Evolutionary conservation across 129 eudicot species (phyloP).

Genomic region (Flaveria ramosissima): DNA sequence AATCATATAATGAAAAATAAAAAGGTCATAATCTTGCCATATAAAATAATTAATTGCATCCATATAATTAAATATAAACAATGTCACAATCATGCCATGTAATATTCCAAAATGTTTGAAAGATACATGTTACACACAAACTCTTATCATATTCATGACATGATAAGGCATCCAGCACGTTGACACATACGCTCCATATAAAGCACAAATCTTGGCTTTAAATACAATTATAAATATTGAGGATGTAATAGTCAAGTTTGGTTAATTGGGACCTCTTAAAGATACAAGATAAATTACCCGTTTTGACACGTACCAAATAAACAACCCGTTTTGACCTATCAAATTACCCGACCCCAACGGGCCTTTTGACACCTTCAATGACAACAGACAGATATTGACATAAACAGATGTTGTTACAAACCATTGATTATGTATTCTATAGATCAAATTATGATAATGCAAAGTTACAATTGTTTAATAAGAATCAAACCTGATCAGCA

Average conservation of each 20-base stretch:
- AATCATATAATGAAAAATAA: too few species aligned
- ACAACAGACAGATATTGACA: not conserved
- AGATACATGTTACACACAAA: not conserved
- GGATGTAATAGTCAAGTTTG: not conserved
- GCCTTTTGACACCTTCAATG: not conserved
- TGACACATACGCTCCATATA: not conserved
- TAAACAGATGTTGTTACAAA: not conserved
- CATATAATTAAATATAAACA: not conserved
- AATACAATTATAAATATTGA: not conserved
- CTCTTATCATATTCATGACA: not conserved
- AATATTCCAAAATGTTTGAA: not conserved
- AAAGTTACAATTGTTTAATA: not conserved
- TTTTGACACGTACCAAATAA: not conserved
- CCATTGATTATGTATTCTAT: not conserved
- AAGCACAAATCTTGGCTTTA: slow-evolving; percentile 7
- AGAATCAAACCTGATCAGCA: slow-evolving; percentile 42
- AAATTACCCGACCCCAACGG: not conserved
- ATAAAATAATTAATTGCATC: not conserved
- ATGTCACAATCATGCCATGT: too few species aligned
- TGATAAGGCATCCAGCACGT: not conserved
- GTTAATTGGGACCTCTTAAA: not conserved
- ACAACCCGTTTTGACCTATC: not conserved
- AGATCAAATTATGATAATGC: slow-evolving; percentile 1
- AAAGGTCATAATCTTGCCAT: not conserved
- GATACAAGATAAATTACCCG: not conserved